Evolutionary conservation across 805 yeast species (phyloP).

Genomic region (Tetrapisispora arboricola): DNA sequence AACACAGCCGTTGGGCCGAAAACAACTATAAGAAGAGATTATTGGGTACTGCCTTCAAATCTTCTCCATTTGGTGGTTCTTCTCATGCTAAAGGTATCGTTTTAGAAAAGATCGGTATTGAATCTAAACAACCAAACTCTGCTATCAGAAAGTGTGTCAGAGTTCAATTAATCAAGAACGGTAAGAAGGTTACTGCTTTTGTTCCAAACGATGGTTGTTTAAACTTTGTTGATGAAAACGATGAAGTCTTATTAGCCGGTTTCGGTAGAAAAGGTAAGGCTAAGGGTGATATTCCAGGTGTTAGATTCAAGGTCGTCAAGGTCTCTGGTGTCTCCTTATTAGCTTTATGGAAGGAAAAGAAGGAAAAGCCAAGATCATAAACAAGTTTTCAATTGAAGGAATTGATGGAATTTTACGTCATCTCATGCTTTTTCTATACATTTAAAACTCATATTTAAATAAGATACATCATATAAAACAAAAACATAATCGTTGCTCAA

Average conservation of each 20-base stretch:
- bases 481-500: neutral
- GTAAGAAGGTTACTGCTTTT: slow-evolving; percentile 99
- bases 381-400: neutral
- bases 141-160: slow-evolving; percentile 99
- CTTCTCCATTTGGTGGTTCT: slow-evolving; percentile 99
- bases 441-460: neutral
- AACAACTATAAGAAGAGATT: slow-evolving; percentile 96
- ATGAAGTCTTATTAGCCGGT: slow-evolving; percentile 99
- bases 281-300: slow-evolving; percentile 99
- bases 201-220: slow-evolving; percentile 99
- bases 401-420: neutral
- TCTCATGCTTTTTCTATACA: slow-evolving; percentile 1
- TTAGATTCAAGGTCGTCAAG: slow-evolving; percentile 99
- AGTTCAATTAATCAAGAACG: slow-evolving; percentile 99
- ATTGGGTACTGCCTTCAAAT: slow-evolving; percentile 99
- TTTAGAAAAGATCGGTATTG: slow-evolving; percentile 98
- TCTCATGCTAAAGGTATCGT: slow-evolving; percentile 99
- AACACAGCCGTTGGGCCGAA: slow-evolving; percentile 92
- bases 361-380: slow-evolving; percentile 99
- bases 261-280: slow-evolving; percentile 99
- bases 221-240: slow-evolving; percentile 99
- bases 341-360: slow-evolving; percentile 99
- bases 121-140: slow-evolving; percentile 99
- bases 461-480: slow-evolving; percentile 3
- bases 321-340: slow-evolving; percentile 99